phyloP scores from a whole-genome alignment of 163 green algal species.

The Scenedesmus sp. region DNA sequence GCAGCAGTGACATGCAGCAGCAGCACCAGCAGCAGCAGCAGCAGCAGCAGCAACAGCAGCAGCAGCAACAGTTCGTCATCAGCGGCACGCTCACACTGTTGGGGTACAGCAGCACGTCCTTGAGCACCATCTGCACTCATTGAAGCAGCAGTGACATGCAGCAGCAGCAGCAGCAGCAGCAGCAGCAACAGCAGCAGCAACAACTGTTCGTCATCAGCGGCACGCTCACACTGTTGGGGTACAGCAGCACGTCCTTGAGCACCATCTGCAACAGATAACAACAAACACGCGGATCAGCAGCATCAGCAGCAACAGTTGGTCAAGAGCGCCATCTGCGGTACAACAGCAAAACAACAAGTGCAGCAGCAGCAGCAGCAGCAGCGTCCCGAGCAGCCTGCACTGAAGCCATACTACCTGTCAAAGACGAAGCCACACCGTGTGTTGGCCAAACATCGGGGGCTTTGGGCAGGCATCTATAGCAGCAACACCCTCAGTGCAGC shows the following conservation, averaged over 20 bases:
- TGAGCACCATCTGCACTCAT: slow-evolving; percentile 27
- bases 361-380: not conserved
- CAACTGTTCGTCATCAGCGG: slow-evolving; percentile 79
- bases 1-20: not conserved
- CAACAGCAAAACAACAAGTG: not conserved
- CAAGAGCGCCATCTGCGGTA: too few relatives aligned
- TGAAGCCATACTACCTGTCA: too few relatives aligned
- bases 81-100: not conserved
- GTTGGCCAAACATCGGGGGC: too few relatives aligned
- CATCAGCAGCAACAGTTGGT: not conserved
- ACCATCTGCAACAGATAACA: not conserved
- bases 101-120: not conserved
- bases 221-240: slow-evolving; percentile 78
- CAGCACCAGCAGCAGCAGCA: not conserved
- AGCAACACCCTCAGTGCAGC: too few relatives aligned
- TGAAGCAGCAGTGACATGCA: not conserved
- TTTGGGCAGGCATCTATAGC: too few relatives aligned
- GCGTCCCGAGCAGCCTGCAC: not conserved
- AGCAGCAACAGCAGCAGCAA: too few relatives aligned
- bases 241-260: slow-evolving; percentile 57
- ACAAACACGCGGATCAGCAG: not conserved
- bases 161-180: not conserved
- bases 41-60: too few relatives aligned
- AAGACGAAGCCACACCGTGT: too few relatives aligned
- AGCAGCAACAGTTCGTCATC: not conserved